Base-by-base conservation (phyloP, 768 basidiomycete genomes). In the Coprinopsis marcescibilis region DNA sequence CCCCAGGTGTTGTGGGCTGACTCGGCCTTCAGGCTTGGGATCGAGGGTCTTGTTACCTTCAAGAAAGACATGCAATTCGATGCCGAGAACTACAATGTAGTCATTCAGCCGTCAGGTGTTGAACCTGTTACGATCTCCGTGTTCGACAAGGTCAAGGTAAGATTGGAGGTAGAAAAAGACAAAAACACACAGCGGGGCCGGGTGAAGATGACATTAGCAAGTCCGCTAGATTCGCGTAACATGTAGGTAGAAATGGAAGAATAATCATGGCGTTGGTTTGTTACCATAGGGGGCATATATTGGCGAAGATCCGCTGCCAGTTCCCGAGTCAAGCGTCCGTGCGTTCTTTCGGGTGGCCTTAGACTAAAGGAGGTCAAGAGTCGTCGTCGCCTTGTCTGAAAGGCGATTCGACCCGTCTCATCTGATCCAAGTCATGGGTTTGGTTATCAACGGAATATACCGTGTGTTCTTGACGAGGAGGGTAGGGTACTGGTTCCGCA, bases 41-140 rank as follows among this genome's bases (percentile, higher is more conserved):
- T 99, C 41, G 94, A 97, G 64, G 96, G 96, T 0, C 69, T 99
- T 21, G 83, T 99, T 50, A 90, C 81, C 57, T 97, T 99, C 78
- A 93, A 93, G 70, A 80, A 80, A 11, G 87, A 90, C 19, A 87
- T 81, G 45, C 76, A 83, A 43, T 97, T 93, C 58, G 92, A 99
- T 55, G 80, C 91, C 14, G 95, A 98, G 29, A 85, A 85, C 55
- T 97, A 95, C 60, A 80, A 79, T 1, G 78, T 98, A 43, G 78
- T 80, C 0, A 70, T 97, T 3, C 32, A 26, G 12, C 33, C 29
- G 20, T 85, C 87, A 0, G 61, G 65, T 6, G 62, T 57, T 2
- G 43, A 65, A 8, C 72, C 75, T 23, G 77, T 81, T 8, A 75
- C 72, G 12, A 81, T 97, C 36, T 77, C 89, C 0, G 90, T 97